Evolutionary conservation across 2,329 filamentous ascomycete species (phyloP), one percentile per base, ranked within the genome.

Genomic region (Verticillium dahliae): DNA sequence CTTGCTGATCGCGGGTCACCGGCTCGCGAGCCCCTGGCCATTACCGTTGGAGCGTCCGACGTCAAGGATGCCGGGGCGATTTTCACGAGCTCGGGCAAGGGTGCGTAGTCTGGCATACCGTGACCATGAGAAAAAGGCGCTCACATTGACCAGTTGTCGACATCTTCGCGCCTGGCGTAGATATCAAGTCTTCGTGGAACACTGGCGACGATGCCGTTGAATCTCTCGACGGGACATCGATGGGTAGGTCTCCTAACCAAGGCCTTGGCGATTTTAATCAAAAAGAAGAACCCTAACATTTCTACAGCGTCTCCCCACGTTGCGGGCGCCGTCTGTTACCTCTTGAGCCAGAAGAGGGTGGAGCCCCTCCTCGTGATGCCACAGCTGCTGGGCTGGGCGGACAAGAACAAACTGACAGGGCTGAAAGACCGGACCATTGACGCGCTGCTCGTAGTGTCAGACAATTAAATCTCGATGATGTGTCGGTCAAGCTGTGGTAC

Each of bases 21-120:
- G 1, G 78, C 80, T 61, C 79, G 75, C 6, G 77, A 74, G 37
- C 59, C 77, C 6, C 70, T 70, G 39, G 81, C 76, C 57, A 77
- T 81, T 68, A 84, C 81, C 5, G 80, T 84, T 55, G 81, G 77
- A 59, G 78, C 81, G 50, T 76, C 75, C 55, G 72, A 74, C 65
- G 67, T 61, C 22, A 67, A 62, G 60, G 77, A 81, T 65, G 64
- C 68, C 60, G 71, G 73, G 41, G 73, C 80, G 61, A 69, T 68
- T 35, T 82, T 76, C 73, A 81, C 79, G 69, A 84, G 84, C 76
- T 83, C 75, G 62, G 79, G 56, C 7, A 58, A 58, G 22, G 27
- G 56, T 58, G 27, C 41, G 56, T 34, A 4, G 14, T 35, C 27
- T 14, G 27, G 52, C n/a, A 18, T 2, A n/a, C n/a, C 33, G 31